phyloP scores from a whole-genome alignment of 1,139 yeast species.

The Blastobotrys arbuscula region DNA sequence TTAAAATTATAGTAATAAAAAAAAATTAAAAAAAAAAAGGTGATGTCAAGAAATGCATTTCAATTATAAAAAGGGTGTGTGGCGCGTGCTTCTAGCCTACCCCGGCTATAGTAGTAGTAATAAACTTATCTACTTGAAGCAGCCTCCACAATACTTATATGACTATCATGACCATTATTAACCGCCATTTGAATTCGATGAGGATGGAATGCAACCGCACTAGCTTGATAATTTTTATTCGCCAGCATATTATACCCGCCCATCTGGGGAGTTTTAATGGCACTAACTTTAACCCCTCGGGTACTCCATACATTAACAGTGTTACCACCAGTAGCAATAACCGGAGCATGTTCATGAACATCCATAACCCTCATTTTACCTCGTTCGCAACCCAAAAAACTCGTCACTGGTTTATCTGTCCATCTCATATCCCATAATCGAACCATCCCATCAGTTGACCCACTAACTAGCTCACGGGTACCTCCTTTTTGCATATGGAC shows the following conservation, averaged over 20 bases:
- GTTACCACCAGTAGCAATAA: slow-evolving; percentile 80
- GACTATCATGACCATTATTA: slow-evolving; percentile 73
- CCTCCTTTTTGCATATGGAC: slow-evolving; percentile 98
- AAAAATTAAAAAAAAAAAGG: no score
- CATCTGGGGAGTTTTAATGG: slow-evolving; percentile 50
- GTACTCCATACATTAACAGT: slow-evolving; percentile 85
- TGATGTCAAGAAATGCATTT: no score
- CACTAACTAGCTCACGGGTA: slow-evolving; percentile 80
- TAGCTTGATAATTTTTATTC: slow-evolving; percentile 46
- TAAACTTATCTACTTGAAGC: slow-evolving; percentile 21
- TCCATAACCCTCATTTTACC: slow-evolving; percentile 64
- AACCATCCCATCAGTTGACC: slow-evolving; percentile 71
- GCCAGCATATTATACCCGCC: slow-evolving; percentile 16
- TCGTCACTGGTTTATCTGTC: slow-evolving; percentile 60
- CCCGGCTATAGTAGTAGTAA: no score
- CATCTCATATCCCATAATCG: slow-evolving; percentile 86
- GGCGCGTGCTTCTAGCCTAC: no score
- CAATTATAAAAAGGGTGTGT: no score
- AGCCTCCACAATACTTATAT: slow-evolving; percentile 61
- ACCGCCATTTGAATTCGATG: slow-evolving; percentile 92
- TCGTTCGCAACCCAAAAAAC: slow-evolving; percentile 51
- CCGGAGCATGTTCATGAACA: slow-evolving; percentile 94
- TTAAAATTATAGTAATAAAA: not conserved
- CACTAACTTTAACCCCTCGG: slow-evolving; percentile 63
- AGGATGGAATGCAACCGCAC: slow-evolving; percentile 78